Conservation (phyloP, 345 rosid species). For the Aquilaria yunnanensis region DNA sequence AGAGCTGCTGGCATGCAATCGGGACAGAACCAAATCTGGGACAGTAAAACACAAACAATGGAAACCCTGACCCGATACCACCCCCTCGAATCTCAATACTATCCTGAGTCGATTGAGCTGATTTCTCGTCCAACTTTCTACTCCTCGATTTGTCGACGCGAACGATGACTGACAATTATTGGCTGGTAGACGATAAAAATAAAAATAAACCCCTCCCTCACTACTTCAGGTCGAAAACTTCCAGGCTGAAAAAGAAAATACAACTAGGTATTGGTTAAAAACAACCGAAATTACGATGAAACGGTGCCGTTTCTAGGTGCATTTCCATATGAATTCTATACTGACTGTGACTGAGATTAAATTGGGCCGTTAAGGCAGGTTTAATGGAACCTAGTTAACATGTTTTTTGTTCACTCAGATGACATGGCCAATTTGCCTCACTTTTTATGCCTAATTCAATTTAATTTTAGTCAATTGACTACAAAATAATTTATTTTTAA, state of each 20-base stretch:
- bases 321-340: too few species aligned
- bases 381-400: too few species aligned
- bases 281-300: too few species aligned
- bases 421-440: too few species aligned
- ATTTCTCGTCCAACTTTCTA: not conserved
- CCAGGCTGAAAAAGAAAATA: constrained; percentile 12
- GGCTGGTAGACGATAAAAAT: not conserved
- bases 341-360: too few species aligned
- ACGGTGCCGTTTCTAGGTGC: too few species aligned
- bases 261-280: too few species aligned
- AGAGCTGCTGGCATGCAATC: not conserved
- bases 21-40: constrained; percentile 15
- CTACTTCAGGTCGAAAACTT: constrained; percentile 19
- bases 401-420: too few species aligned
- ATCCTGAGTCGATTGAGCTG: constrained; percentile 4
- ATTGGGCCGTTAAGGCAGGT: too few species aligned
- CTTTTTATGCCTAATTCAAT: too few species aligned
- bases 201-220: not conserved
- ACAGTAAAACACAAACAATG: not conserved
- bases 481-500: too few species aligned
- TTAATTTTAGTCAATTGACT: too few species aligned
- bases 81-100: not conserved
- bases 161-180: constrained; percentile 18
- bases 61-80: not conserved
- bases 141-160: constrained; percentile 3